Base-by-base conservation (phyloP, 2,329 filamentous ascomycete species). In the Penicillium corylophilum region DNA sequence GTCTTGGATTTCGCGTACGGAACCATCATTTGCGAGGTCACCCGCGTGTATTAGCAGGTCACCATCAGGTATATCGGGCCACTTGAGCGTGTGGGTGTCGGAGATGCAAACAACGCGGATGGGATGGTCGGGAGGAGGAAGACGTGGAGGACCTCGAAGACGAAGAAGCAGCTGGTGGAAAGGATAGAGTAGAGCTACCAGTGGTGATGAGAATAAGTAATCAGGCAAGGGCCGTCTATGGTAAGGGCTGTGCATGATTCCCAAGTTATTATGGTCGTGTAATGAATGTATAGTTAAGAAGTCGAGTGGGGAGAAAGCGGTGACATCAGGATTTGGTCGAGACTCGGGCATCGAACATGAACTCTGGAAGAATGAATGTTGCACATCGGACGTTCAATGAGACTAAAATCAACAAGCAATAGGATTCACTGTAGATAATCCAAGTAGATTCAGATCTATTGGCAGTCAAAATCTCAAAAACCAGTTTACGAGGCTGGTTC, bases 11-110 rank as follows among this genome's bases (percentile, higher is more conserved):
- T 90, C 87, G 12, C 77, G 76, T 0, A 83, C 80, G 8, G 84
- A 87, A 35, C 93, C 93, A 20, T 77, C 76, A 61, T 90, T 85
- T 48, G 86, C 87, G 64, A 96, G 78, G 73, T 97, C 93, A 33
- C 93, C 93, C 2, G 90, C 89, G 67, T 96, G 93, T 62, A 97
- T 88, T 44, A 97, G 82, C 20, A 96, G 78, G 69, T 96, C 91
- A 50, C 91, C 92, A 9, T 80, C 72, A 0, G 91, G 90, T 3
- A 74, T 56, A 29, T 70, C 62, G 12, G 54, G 38, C 57, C 68
- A 71, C 60, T 70, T 59, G 1, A 95, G 78, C n/a, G 77, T 62
- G 74, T 96, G 93, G 0, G 93, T 96, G 73, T 96, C 93, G 9
- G 90, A 93, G 57, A 96, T 84, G 73, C 90, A 95, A 57, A 96